Percentiles rank a stretch among this genome's conserved stretches.
Conservation (phyloP, 2,329 filamentous ascomycete species). For the Arthroderma uncinatum region DNA sequence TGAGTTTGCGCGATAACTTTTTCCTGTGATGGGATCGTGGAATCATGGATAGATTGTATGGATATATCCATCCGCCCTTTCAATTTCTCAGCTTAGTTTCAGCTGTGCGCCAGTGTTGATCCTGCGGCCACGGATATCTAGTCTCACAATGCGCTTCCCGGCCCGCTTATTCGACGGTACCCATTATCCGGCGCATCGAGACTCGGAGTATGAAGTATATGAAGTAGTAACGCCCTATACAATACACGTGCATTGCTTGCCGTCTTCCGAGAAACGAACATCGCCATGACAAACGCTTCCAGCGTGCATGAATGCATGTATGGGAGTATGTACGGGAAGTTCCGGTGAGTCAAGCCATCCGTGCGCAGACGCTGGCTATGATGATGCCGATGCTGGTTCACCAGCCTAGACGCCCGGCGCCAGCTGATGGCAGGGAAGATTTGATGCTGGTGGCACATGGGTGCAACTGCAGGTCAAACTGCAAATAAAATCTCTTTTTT, state of each 20-base stretch:
- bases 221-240: background rate
- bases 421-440: conserved; percentile 1
- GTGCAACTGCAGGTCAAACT: background rate
- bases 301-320: background rate
- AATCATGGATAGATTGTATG: conserved; percentile 2
- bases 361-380: background rate
- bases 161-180: background rate
- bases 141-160: background rate
- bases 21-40: background rate
- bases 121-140: background rate
- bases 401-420: conserved; percentile 3
- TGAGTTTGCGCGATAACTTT: background rate
- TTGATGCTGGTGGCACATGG: background rate
- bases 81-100: background rate
- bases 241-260: background rate
- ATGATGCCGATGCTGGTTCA: background rate
- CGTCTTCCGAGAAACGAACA: background rate
- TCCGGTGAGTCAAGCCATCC: background rate
- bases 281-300: background rate
- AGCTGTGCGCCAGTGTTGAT: background rate
- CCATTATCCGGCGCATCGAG: background rate
- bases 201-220: background rate
- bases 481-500: conserved; percentile 2
- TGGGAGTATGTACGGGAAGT: background rate
- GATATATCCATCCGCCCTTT: background rate